Base-by-base conservation (phyloP, 306 rosid genomes). In the Cucurbita maxima region DNA sequence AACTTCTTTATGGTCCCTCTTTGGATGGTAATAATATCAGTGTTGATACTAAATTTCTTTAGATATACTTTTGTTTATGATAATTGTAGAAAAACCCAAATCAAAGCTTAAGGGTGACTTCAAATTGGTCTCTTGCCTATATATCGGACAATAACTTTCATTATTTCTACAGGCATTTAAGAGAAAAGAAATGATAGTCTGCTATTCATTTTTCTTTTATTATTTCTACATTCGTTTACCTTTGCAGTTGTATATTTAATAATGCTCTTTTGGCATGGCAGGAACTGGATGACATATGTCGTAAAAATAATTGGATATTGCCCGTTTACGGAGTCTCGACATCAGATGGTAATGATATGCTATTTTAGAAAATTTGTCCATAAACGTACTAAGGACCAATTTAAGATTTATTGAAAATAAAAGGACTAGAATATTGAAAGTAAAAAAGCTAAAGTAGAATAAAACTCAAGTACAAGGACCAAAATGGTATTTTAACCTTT, bases 231-330 rank as follows among this genome's bases (percentile, higher is more conserved):
- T 48, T 45, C 7, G 7, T 36, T 20, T 18, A 12, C 58, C 12
- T 58, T 52, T 52, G 5, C 19, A 41, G 20, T 60, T 40, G 38
- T 43, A 45, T 3, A 37, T 71, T 54, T 54, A 16, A 36, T 72
- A 14, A 36, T 40, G 58, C 40, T 64, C 8, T 71, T 37, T 56
- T 75, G 43, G 58, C 16, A 44, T 76, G 57, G 69, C 88, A 85
- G 86, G 86, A 82, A 76, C 30, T 85, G 70, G 88, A 85, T 63
- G 79, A 48, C n/a, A 52, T 74, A 55, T 85, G 86, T 53, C 48
- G 53, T 34, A 62, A 72, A 75, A 85, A 82, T 75, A 59, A 78
- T 74, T 86, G 92, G 94, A 36, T 76, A 58, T 60, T 83, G 37
- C 94, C 92, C 48, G 83, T 79, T 73, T 88, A 86, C 78, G 73